Evolutionary conservation across 1,139 yeast genomes (phyloP), one percentile per base, ranked within the genome.

Genomic region (Zygosaccharomyces sapae): DNA sequence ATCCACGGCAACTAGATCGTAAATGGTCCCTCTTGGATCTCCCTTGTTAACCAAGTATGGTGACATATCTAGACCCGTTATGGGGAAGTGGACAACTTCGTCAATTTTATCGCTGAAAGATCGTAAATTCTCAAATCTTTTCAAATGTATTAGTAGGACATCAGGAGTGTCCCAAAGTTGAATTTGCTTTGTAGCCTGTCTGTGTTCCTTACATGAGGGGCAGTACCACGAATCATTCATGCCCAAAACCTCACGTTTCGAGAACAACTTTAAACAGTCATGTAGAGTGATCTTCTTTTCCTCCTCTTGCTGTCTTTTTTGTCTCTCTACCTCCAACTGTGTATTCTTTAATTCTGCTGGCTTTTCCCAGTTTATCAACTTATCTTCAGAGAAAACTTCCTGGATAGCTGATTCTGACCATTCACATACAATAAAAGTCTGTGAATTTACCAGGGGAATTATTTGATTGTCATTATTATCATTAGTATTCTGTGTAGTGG

Each of bases 191-290:
- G 95, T 83, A 1, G 97, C 97, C 55, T 87, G 89, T 49, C 89
- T 79, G 59, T 88, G 95, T 44, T 86, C 94, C 59, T 85, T 81
- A 70, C 98, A 92, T 22, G 74, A 70, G 1, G 97, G 95, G 66
- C 98, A 92, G 61, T 83, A 89, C 98, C 98, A 92, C 44, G 89
- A 74, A 66, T 92, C 97, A 50, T 87, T 86, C 45, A 87, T 86
- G 8, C 97, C 89, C 38, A 92, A 73, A 2, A 89, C 80, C 64
- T 92, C 98, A 0, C 95, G 84, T 45, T 80, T 79, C 20, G 95
- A 81, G 62, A 92, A 92, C 51, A 81, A 65, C 35, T 76, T 77
- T 42, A 92, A 68, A 61, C 97, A 92, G 55, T 86, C 94, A 53
- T 79, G 77, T 30, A 92, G 71, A 0, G 85, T 75, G 12, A 87